phyloP scores from a whole-genome alignment of 2,329 filamentous ascomycete species.

The Alternaria burnsii region DNA sequence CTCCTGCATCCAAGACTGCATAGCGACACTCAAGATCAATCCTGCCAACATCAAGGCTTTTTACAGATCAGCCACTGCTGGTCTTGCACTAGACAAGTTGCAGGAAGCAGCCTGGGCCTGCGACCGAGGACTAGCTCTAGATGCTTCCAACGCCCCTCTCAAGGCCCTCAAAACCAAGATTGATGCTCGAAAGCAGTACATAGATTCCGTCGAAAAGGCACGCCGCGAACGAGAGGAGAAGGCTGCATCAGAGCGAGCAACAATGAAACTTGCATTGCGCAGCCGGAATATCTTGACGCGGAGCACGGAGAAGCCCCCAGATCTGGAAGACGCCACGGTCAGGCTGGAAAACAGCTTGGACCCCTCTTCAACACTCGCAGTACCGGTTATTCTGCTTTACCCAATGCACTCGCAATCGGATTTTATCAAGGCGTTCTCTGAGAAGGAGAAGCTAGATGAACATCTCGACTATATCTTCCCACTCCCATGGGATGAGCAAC shows the following conservation, averaged over 20 bases:
- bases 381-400: conserved; percentile 87
- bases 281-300: conserved; percentile 75
- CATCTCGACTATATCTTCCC: conserved; percentile 89
- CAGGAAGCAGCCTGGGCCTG: conserved; percentile 83
- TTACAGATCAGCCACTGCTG: conserved; percentile 82
- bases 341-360: conserved; percentile 77
- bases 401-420: conserved; percentile 83
- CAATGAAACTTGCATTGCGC: conserved; percentile 63
- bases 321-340: conserved; percentile 85
- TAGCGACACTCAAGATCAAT: conserved; percentile 79
- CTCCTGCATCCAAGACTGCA: conserved; percentile 85
- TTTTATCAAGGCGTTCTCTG: conserved; percentile 86
- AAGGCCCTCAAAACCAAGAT: conserved; percentile 70
- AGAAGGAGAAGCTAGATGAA: conserved; percentile 76
- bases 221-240: conserved; percentile 66
- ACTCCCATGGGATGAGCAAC: conserved; percentile 79
- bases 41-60: conserved; percentile 85
- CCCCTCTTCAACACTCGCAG: conserved; percentile 73
- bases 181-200: conserved; percentile 62
- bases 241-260: conserved; percentile 64
- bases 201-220: conserved; percentile 64
- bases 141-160: conserved; percentile 73
- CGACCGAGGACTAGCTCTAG: conserved; percentile 75
- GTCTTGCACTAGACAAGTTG: conserved; percentile 80
- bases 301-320: conserved; percentile 74